These are phyloP conservation scores for Pseudogymnoascus sp. DNA, from an alignment of 2,329 filamentous ascomycete genomes.

Conservation along the genomic window DNA sequence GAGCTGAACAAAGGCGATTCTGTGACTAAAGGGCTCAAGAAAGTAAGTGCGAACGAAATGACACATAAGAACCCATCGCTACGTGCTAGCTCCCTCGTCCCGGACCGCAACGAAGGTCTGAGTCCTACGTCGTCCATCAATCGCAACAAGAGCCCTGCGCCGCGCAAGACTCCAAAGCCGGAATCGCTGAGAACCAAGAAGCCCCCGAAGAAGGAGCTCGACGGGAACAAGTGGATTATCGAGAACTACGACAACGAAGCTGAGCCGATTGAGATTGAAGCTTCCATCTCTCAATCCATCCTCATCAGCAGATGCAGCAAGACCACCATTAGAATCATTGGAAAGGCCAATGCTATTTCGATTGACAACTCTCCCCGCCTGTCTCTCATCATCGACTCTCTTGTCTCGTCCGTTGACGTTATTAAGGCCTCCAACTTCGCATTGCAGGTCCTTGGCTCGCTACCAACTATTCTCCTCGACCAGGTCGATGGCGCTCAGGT, in stretches of 20 bases:
- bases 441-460: constrained; percentile 76
- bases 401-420: constrained; percentile 86
- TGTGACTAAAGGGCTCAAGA: constrained; percentile 83
- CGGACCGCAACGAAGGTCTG: constrained; percentile 44
- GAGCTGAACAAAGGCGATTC: constrained; percentile 81
- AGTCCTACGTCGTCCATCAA: constrained; percentile 42
- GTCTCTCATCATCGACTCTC: constrained; percentile 78
- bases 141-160: constrained; percentile 76
- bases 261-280: constrained; percentile 71
- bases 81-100: constrained; percentile 62
- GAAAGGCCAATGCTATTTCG: constrained; percentile 95
- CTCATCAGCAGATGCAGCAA: constrained; percentile 89
- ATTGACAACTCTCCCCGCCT: constrained; percentile 82
- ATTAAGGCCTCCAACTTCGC: constrained; percentile 95
- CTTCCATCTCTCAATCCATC: constrained; percentile 76
- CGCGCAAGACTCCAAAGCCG: constrained; percentile 79
- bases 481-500: constrained; percentile 85
- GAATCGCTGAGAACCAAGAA: constrained; percentile 80
- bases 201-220: constrained; percentile 67
- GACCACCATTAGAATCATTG: constrained; percentile 78
- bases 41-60: constrained; percentile 93
- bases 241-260: constrained; percentile 82
- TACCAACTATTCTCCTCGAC: constrained; percentile 85
- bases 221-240: constrained; percentile 90
- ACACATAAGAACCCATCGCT: constrained; percentile 96